phyloP scores from a whole-genome alignment of 768 basidiomycete species.

The Mycena vulgaris region DNA sequence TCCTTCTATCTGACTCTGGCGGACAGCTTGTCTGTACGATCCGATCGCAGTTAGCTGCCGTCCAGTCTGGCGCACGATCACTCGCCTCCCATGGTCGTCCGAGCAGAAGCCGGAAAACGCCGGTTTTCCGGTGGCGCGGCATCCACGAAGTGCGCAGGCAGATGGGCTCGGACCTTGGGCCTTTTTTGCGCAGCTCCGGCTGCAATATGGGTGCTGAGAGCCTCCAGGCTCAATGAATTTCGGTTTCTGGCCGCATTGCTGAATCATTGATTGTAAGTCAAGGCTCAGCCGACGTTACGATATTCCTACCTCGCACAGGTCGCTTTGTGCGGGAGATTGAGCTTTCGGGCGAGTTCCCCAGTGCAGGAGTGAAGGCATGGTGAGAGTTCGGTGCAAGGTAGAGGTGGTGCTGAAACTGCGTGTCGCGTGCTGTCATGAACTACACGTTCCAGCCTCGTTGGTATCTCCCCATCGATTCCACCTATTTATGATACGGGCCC shows the following conservation, averaged over 20 bases:
- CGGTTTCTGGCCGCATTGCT: constrained; percentile 74
- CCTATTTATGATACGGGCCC: constrained; percentile 39
- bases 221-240: constrained; percentile 74
- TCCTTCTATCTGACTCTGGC: constrained; percentile 61
- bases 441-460: constrained; percentile 58
- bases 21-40: constrained; percentile 65
- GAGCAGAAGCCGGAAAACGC: constrained; percentile 71
- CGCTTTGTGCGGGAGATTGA: constrained; percentile 49
- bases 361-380: constrained; percentile 60
- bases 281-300: constrained; percentile 18
- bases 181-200: constrained; percentile 72
- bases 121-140: constrained; percentile 65
- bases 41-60: constrained; percentile 17
- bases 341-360: constrained; percentile 54
- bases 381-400: constrained; percentile 43
- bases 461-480: constrained; percentile 32
- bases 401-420: constrained; percentile 38
- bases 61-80: constrained; percentile 19
- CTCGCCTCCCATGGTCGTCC: constrained; percentile 71
- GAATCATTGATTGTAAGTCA: constrained; percentile 21
- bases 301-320: constrained; percentile 63
- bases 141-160: constrained; percentile 66
- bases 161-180: constrained; percentile 55
- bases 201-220: constrained; percentile 70
- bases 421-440: constrained; percentile 31